Percentiles rank a stretch among this genome's conserved stretches.
Conservation (phyloP, 208 protist genomes). For the Crithidia brevicula region DNA sequence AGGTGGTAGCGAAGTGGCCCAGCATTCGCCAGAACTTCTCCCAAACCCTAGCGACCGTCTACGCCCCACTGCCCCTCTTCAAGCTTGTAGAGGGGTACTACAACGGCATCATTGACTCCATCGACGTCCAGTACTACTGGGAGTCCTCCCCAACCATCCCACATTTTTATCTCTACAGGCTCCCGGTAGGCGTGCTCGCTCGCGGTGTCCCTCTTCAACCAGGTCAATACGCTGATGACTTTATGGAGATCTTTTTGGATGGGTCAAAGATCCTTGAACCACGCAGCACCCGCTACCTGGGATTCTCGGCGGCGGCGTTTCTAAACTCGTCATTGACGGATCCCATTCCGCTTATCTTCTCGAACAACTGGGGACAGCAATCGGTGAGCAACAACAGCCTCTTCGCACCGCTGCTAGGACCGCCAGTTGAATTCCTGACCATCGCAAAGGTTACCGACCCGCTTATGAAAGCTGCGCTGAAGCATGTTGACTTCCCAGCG, state of each 20-base stretch:
- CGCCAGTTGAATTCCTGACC: neutral
- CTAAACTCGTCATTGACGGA: neutral
- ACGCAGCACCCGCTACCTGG: neutral
- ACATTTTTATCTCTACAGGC: neutral
- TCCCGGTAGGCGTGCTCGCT: neutral
- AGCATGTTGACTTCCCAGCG: conserved; percentile 11
- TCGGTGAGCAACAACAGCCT: neutral
- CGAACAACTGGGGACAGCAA: conserved; percentile 26
- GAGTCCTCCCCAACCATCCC: neutral
- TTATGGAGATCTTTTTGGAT: neutral
- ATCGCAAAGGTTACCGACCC: conserved; percentile 19
- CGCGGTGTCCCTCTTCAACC: neutral
- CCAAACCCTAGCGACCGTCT: neutral
- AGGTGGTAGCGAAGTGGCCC: neutral
- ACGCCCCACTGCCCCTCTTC: neutral
- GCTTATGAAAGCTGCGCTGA: conserved; percentile 21
- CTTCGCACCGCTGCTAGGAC: neutral
- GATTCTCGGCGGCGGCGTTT: neutral
- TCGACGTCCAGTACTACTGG: neutral
- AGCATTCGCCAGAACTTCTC: neutral
- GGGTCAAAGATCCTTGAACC: neutral
- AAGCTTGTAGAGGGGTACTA: neutral
- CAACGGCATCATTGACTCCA: neutral
- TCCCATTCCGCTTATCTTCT: neutral
- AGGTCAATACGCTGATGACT: neutral